These are phyloP conservation scores for Suhomyces yuchorum DNA, from an alignment of 1,139 yeast genomes.

Conservation along the genomic window DNA sequence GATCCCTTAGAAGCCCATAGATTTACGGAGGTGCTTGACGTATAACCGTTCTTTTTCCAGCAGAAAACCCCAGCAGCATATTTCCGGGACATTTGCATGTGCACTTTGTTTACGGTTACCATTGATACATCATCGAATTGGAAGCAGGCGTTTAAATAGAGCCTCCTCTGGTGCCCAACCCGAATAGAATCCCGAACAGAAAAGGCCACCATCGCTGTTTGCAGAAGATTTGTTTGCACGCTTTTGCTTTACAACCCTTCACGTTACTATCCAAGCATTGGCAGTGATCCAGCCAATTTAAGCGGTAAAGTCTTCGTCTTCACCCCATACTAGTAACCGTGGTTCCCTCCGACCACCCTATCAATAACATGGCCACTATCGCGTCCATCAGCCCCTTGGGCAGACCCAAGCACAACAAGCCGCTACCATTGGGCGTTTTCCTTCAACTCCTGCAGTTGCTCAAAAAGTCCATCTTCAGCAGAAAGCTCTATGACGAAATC, in stretches of 20 bases:
- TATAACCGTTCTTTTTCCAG: not conserved
- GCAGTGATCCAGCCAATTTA: too few species aligned
- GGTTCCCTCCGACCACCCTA: not conserved
- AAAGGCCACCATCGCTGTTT: too few species aligned
- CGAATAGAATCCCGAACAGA: too few species aligned
- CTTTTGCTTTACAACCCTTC: too few species aligned
- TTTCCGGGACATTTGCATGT: not conserved
- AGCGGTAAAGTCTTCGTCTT: too few species aligned
- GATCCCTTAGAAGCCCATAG: not conserved
- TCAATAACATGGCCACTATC: slow-evolving; percentile 9
- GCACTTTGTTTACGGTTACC: not conserved
- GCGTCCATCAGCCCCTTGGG: slow-evolving; percentile 12
- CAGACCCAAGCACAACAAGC: slow-evolving; percentile 4
- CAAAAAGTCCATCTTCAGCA: slow-evolving; percentile 28
- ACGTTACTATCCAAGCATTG: too few species aligned
- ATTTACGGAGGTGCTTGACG: not conserved
- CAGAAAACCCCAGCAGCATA: not conserved
- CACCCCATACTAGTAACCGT: too few species aligned
- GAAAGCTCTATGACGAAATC: slow-evolving; percentile 47
- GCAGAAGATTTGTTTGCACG: too few species aligned
- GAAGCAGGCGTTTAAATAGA: not conserved
- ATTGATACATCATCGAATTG: not conserved
- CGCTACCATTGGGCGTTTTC: slow-evolving; percentile 20
- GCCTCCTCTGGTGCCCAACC: too few species aligned
- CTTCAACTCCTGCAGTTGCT: slow-evolving; percentile 24